Base-by-base conservation (phyloP, 208 protist species). In the Phytomonas sp. region DNA sequence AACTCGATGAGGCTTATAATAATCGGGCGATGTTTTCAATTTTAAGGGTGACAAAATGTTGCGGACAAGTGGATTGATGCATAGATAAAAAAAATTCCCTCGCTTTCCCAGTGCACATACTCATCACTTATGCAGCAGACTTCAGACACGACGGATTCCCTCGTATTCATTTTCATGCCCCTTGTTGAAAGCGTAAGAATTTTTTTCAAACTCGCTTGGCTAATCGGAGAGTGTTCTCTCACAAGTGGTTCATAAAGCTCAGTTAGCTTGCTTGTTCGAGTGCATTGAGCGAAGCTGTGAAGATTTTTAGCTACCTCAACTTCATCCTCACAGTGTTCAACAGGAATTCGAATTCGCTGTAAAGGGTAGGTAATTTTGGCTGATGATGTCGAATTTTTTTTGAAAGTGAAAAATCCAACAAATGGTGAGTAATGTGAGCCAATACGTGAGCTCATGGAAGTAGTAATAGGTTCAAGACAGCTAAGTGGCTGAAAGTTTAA, bases 391-490 rank as follows among this genome's bases (percentile, higher is more conserved):
- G 72, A 66, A 20, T 51, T 64, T 37, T 72, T 68, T 0, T 46
- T 56, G 64, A 86, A 87, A 13, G 72, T 53, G 82, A 94, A 96
- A 26, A 79, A 68, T 7, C 88, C 91, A 5, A 94, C 87, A 63
- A 84, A 80, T 20, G 83, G 86, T 2, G 91, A 96, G 78, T 92
- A 94, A 75, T 96, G 88, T n/a, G 81, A 83, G 13, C 87, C 91
- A 59, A 96, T 94, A 40, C 91, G 76, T 26, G 80, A 82, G 70
- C 82, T 94, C 32, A 75, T 74, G 0, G 85, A 85, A 31, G 64
- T 83, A 70, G 34, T 31, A 29, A 65, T 78, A 67, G 63, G 32
- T 36, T 23, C 46, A n/a, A 1, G 28, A 9, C 33, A 63, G 31
- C 7, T 66, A 60, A 20, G 43, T 37, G 3, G 59, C 46, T n/a